Base-by-base conservation (phyloP, 345 rosid genomes). In the Excoecaria agallocha region DNA sequence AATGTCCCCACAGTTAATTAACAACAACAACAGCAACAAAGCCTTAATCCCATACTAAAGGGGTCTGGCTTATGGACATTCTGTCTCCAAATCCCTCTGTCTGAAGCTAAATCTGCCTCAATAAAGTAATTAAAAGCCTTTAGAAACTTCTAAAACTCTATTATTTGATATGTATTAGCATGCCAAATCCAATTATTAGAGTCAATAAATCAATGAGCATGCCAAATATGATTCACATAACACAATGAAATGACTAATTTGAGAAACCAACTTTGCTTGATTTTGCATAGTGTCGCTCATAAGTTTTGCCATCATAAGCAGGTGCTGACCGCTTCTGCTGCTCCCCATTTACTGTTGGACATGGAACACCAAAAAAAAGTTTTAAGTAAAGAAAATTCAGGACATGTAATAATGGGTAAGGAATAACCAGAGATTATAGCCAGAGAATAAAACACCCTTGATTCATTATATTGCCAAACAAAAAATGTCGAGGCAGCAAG, bases 181-280 rank as follows among this genome's bases (percentile, higher is more conserved):
- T 30, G 30, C 30, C 30, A 30, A 30, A 30, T 30, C 2, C 30
- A 30, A 30, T 30, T 30, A 30, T 30, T 0, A 1, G 30, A 30
- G 30, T 30, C 30, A 30, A 30, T 30, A 30, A 30, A 58, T 7
- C 65, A 62, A 43, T 50, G 39, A 19, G 63, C 70, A 74, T 57
- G 62, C 49, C 64, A 78, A 4, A 50, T 70, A 54, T 24, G 38
- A 67, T 16, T 30, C n/a, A 54, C 25, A 59, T 56, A 56, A 10
- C 50, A 71, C 8, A 66, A 64, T 74, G 22, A 58, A 64, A 15
- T 20, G 76, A 70, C 81, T 75, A 65, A 63, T 64, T 76, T 35
- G 41, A 75, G 76, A 81, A 83, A 86, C 93, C 72, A 83, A 93
- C 99, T 79, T 91, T 91, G 85, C 76, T 86, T 45, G 89, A 73